Evolutionary conservation across 176 grass and related monocot species (phyloP), one percentile per base, ranked within the genome.

Genomic region (Oryza rufipogon): DNA sequence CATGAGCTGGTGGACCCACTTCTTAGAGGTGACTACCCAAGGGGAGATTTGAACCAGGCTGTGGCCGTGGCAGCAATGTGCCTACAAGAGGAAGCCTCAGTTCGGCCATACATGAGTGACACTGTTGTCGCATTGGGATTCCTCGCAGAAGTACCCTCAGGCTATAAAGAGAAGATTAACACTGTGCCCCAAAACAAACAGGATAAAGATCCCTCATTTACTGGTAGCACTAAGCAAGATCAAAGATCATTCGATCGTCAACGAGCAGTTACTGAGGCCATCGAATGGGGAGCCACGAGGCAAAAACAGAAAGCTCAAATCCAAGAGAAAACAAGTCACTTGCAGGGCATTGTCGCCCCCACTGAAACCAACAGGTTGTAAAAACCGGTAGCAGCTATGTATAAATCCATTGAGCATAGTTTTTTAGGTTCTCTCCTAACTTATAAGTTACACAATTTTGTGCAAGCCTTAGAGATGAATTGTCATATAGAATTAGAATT

Each of bases 11-110:
- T 80, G 16, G 93, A 99, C 86, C 96, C 91, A 49, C 90, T 87
- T 80, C 91, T 99, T 45, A 77, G 70, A 79, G 90, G 87, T 79
- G 73, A 89, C 41, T 94, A 94, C 79, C 86, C 96, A 34, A 86
- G 92, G 65, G 86, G 75, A 74, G 88, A 88, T 68, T 77, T 96
- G 49, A 86, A 87, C 52, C 93, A 96, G 71, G 96, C 89, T 72
- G 73, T 96, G 70, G 93, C 80, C 0, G 86, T 99, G 49, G 89
- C 96, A 22, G 87, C 86, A 36, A 96, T 99, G 91, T 99, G 96
- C 75, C 44, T 96, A 65, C 96, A 99, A 79, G 93, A 96, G 34
- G 96, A 92, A 74, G 87, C 88, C 54, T 66, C 76, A 54, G 81
- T 87, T 47, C 83, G 93, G 10, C 96, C 96, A 49, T 87, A 87